A percentile compares a stretch with the other conserved stretches of the same genome.
phyloP scores from a whole-genome alignment of 768 basidiomycete genomes.

The Tylopilus sp. region DNA sequence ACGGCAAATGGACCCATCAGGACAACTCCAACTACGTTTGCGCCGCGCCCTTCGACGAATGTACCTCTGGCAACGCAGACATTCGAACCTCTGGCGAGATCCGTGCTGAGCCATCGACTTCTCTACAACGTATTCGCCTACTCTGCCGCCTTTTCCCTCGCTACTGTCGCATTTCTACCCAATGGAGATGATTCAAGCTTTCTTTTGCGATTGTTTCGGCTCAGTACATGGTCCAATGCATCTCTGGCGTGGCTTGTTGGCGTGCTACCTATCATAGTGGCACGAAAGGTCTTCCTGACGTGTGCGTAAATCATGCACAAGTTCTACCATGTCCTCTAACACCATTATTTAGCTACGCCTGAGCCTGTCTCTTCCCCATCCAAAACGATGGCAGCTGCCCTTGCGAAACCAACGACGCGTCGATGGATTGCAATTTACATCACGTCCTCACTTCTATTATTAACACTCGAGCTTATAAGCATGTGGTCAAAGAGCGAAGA shows the following conservation, averaged over 20 bases:
- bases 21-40: constrained; percentile 15
- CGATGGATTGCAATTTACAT: constrained; percentile 46
- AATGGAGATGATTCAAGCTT: constrained; percentile 15
- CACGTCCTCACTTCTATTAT: constrained; percentile 42
- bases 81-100: constrained; percentile 66
- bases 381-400: constrained; percentile 41
- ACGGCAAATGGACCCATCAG: neutral
- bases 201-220: constrained; percentile 40
- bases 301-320: constrained; percentile 40
- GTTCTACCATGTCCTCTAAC: neutral
- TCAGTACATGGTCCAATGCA: constrained; percentile 42
- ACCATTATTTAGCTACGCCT: constrained; percentile 37
- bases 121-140: constrained; percentile 50
- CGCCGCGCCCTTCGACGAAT: constrained; percentile 47
- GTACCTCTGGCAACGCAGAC: constrained; percentile 55
- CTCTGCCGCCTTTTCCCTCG: constrained; percentile 48
- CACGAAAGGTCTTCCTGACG: constrained; percentile 57
- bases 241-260: constrained; percentile 46
- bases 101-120: constrained; percentile 59
- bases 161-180: constrained; percentile 34
- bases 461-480: constrained; percentile 42
- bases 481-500: constrained; percentile 32
- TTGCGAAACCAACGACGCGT: constrained; percentile 45
- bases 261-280: constrained; percentile 54
- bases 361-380: constrained; percentile 52